These are phyloP conservation scores for Entomortierella lignicola DNA, from an alignment of 192 early-diverging fungal species.

Conservation along the genomic window DNA sequence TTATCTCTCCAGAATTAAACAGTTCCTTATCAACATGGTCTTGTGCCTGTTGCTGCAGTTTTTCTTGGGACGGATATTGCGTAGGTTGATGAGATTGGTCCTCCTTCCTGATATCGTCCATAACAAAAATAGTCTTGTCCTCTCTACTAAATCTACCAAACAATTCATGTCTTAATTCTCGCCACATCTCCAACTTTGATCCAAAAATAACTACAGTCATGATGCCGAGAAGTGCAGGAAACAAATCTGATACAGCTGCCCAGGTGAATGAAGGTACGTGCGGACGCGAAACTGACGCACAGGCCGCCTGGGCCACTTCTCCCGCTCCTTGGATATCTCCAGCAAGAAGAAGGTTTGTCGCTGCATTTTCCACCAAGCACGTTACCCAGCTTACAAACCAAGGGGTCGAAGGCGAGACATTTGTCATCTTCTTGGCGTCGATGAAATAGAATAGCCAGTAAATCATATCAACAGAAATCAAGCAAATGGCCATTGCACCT, in stretches of 20 bases:
- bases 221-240: constrained; percentile 21
- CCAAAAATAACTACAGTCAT: constrained; percentile 35
- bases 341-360: constrained; percentile 4
- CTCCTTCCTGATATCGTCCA: constrained; percentile 24
- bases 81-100: neutral
- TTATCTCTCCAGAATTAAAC: constrained; percentile 11
- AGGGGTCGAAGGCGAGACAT: neutral
- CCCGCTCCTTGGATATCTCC: constrained; percentile 17
- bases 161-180: constrained; percentile 13
- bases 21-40: neutral
- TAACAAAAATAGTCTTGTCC: constrained; percentile 17
- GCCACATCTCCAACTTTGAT: constrained; percentile 36
- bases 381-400: constrained; percentile 15
- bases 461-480: constrained; percentile 28
- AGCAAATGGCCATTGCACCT: constrained; percentile 25
- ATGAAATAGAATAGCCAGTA: constrained; percentile 47
- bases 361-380: neutral
- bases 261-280: constrained; percentile 33
- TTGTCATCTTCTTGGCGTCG: constrained; percentile 27
- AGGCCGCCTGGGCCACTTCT: constrained; percentile 19
- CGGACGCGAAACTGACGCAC: constrained; percentile 10
- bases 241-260: constrained; percentile 20
- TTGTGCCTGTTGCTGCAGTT: neutral
- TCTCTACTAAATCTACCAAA: neutral
- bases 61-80: neutral